Conservation (phyloP, 192 early-diverging fungal species). For the Mortierella hygrophila region DNA sequence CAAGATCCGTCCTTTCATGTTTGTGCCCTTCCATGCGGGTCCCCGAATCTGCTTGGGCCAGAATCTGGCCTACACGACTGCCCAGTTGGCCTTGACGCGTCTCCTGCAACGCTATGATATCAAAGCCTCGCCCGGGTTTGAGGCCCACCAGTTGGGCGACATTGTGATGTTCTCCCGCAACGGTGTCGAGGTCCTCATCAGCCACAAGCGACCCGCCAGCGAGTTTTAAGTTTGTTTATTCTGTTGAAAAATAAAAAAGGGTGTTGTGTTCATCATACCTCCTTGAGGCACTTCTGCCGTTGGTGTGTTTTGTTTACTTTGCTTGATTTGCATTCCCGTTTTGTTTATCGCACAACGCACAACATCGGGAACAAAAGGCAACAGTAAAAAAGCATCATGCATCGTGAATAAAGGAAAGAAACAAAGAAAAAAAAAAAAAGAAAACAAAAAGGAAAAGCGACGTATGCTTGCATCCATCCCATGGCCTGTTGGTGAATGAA, state of each 20-base stretch:
- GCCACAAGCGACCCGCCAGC: conserved; percentile 11
- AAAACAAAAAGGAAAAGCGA: conserved; percentile 1
- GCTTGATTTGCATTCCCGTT: not conserved
- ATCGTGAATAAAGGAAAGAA: not conserved
- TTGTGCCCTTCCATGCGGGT: conserved; percentile 65
- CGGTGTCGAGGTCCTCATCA: conserved; percentile 33
- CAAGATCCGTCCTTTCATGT: conserved; percentile 56
- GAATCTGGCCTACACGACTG: conserved; percentile 60
- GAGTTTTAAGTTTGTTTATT: conserved; percentile 12
- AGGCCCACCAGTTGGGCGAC: conserved; percentile 23
- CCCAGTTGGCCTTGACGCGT: conserved; percentile 43
- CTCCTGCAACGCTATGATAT: conserved; percentile 45
- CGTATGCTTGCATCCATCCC: not conserved
- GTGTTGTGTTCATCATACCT: no score
- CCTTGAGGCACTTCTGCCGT: not conserved
- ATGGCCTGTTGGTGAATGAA: not conserved
- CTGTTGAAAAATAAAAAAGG: not conserved
- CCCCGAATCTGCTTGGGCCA: conserved; percentile 66
- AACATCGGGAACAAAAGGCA: not conserved
- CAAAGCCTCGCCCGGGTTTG: conserved; percentile 30
- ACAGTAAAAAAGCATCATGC: not conserved
- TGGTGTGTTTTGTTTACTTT: not conserved
- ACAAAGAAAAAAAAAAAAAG: not conserved
- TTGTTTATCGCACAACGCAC: not conserved
- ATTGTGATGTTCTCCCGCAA: conserved; percentile 55